These are phyloP conservation scores for Pythium grandisporangium DNA, from an alignment of 352 stramenopile species.

Conservation along the genomic window DNA sequence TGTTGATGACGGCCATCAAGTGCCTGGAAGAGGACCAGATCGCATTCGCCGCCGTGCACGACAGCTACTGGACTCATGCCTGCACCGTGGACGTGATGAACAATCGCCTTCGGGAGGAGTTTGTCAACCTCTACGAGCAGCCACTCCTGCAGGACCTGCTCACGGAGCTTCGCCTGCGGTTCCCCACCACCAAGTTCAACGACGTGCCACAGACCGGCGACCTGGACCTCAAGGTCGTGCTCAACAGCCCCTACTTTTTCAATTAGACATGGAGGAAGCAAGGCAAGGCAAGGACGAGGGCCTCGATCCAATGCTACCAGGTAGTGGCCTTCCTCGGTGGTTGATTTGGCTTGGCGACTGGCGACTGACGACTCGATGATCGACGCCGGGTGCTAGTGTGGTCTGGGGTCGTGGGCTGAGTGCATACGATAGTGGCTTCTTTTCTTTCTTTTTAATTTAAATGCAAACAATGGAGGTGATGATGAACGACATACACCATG, in stretches of 20 bases:
- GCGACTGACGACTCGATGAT: no score
- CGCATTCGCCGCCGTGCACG: conserved; percentile 97
- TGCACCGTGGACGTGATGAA: conserved; percentile 96
- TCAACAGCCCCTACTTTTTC: conserved; percentile 98
- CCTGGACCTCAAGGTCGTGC: conserved; percentile 93
- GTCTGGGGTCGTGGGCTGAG: no score
- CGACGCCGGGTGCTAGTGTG: no score
- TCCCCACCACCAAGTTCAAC: conserved; percentile 93
- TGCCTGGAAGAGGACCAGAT: conserved; percentile 89
- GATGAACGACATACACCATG: no score
- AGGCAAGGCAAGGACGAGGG: no score
- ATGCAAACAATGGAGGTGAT: background rate
- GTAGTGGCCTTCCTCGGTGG: no score
- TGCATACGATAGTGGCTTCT: no score
- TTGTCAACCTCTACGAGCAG: conserved; percentile 97
- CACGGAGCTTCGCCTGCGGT: conserved; percentile 89
- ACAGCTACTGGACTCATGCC: conserved; percentile 99
- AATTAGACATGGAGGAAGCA: conserved; percentile 93
- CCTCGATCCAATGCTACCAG: no score
- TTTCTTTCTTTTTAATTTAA: conserved; percentile 18
- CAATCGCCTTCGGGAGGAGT: conserved; percentile 80
- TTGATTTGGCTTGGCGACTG: no score
- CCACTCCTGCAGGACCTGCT: conserved; percentile 95
- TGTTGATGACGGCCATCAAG: conserved; percentile 96
- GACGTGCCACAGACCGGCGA: conserved; percentile 88